These are phyloP conservation scores for Ophiostoma pallidulum DNA, from an alignment of 2,329 filamentous ascomycete species.

Conservation along the genomic window DNA sequence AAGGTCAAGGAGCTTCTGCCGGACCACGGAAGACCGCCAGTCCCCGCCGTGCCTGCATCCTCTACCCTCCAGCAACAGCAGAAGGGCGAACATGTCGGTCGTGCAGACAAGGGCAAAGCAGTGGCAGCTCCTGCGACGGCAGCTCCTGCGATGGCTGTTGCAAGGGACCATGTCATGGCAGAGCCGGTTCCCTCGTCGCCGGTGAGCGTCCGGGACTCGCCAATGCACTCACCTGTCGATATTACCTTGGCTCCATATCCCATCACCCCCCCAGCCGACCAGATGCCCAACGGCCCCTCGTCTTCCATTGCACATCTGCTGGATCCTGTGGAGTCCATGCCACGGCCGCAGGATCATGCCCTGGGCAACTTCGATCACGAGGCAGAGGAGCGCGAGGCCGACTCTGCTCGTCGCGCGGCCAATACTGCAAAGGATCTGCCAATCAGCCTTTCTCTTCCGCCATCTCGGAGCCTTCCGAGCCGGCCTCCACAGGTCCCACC, in stretches of 20 bases:
- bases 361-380: constrained; percentile 47
- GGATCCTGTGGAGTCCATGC: constrained; percentile 50
- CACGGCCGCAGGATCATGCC: constrained; percentile 50
- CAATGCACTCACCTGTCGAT: constrained; percentile 38
- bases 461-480: constrained; percentile 46
- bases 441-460: constrained; percentile 43
- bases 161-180: not conserved
- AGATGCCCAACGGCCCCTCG: constrained; percentile 26
- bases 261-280: constrained; percentile 53
- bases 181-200: constrained; percentile 1
- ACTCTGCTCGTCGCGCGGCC: constrained; percentile 36
- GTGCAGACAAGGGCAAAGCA: not conserved
- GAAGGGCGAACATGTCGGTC: not conserved
- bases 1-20: constrained; percentile 70
- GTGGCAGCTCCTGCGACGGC: not conserved
- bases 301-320: constrained; percentile 42
- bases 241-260: constrained; percentile 53
- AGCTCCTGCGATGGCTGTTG: not conserved
- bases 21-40: constrained; percentile 17
- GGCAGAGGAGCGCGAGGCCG: constrained; percentile 39
- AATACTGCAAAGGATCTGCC: constrained; percentile 38
- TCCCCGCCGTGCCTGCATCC: constrained; percentile 11
- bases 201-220: constrained; percentile 7
- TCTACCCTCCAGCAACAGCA: not conserved
- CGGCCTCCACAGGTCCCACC: constrained; percentile 43